Conservation (phyloP, 495 filamentous ascomycete genomes). For the Podospora fimiseda region DNA sequence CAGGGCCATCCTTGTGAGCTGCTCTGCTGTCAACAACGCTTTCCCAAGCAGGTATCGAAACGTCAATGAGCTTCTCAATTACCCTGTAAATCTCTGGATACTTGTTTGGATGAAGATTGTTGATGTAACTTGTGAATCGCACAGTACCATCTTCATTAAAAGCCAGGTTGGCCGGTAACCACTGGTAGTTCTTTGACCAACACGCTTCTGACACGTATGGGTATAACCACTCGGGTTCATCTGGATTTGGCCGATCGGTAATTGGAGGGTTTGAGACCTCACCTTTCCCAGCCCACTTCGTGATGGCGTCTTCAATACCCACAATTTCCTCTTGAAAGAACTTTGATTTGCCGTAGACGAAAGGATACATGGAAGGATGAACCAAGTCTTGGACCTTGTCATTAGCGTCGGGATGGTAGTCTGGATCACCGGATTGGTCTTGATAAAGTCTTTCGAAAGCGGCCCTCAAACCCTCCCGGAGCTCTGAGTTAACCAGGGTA, state of each 20-base stretch:
- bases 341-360: constrained; percentile 39
- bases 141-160: constrained; percentile 45
- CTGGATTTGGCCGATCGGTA: too few relatives aligned
- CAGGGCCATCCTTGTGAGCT: constrained; percentile 28
- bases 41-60: constrained; percentile 51
- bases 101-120: constrained; percentile 52
- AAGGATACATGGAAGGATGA: constrained; percentile 56
- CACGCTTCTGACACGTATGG: too few relatives aligned
- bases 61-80: constrained; percentile 48
- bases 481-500: constrained; percentile 10
- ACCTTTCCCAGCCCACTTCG: constrained; percentile 28
- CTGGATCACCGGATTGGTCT: constrained; percentile 39
- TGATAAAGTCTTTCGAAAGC: constrained; percentile 32
- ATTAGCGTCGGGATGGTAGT: constrained; percentile 55
- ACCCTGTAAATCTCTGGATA: constrained; percentile 45
- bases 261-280: constrained; percentile 19
- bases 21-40: constrained; percentile 27
- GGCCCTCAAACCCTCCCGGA: constrained; percentile 11
- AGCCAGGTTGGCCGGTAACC: constrained; percentile 54
- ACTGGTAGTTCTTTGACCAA: constrained; percentile 51
- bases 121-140: constrained; percentile 65
- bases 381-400: constrained; percentile 54
- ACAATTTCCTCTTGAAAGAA: constrained; percentile 33
- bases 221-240: too few relatives aligned
- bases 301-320: constrained; percentile 24